Base-by-base conservation (phyloP, 2,329 filamentous ascomycete species). In the Cladosporium sp. region DNA sequence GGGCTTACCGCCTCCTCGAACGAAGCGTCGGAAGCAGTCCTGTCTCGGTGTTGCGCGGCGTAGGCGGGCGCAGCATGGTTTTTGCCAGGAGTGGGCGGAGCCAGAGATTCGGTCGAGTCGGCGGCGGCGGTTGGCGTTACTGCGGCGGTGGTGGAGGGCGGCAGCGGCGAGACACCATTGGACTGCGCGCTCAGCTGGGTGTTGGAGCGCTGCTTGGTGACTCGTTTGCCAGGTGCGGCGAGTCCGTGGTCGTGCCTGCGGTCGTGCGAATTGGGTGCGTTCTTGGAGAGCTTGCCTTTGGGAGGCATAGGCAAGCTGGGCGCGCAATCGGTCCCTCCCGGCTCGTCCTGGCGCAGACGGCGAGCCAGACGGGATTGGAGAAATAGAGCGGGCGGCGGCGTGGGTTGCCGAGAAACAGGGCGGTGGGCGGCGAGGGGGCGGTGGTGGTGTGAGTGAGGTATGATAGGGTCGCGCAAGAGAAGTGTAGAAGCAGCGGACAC, bases 201-300 rank as follows among this genome's bases (percentile, higher is more conserved):
- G 75, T 78, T 75, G 65, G 76, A 78, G 66, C 74, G 75, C 69
- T 78, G 75, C 69, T 74, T 76, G 61, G 72, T 68, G 68, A 87
- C 78, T 73, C 87, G 86, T 80, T 87, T 90, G 66, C 87, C 88
- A 55, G 88, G 85, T 70, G 87, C 87, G 82, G 92, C 88, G 74
- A 91, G 82, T 72, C 90, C 91, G 87, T 90, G 92, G 78, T 96
- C 92, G 78, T 95, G 88, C 75, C 88, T 86, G 67, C 75, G 78
- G 73, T 78, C 75, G 70, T 77, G 76, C 72, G 74, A 72, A 71
- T 77, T 76, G 70, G 76, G 72, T 66, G 68, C 67, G 72, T 73
- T 73, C 65, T 68, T 68, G 49, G 19, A 34, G 68, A 69, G 72
- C 69, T 75, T 77, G 69, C 69, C 70, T 72, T 76, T 78, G 65